Base-by-base conservation (phyloP, 139 green algal species). In the Picochlorum sp. region DNA sequence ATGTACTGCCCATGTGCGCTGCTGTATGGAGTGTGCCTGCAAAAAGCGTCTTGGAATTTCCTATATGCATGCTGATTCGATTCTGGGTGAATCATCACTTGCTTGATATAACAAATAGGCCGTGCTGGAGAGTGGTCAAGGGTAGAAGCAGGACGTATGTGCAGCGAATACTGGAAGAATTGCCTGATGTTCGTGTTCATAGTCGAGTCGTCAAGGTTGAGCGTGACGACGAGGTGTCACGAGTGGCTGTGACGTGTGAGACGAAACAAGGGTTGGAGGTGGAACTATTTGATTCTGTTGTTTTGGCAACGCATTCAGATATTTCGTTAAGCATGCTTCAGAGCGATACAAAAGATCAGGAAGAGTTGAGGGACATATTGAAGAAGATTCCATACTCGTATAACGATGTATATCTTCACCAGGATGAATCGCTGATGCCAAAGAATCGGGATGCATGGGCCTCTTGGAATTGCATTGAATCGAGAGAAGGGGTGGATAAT, bases 61-160 rank as follows among this genome's bases (percentile, higher is more conserved):
- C 90, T 0, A 75, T 95, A 8, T 38, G 60, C 20, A 89, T 89
- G 73, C 81, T 98, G 45, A 67, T 97, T 1, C 81, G 81, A 15
- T 98, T 98, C 72, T 96, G 93, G 88, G 73, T 81, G 4, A 98
- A 98, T 77, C 92, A 98, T 78, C 92, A 98, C 80, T 83, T 97
- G 68, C 81, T 97, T 38, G 85, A 96, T 70, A 20, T 95, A 45
- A 76, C 83, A 38, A 79, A 95, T 64, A 81, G 90, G 18, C 90
- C 90, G 2, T 54, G 86, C 23, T 97, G 90, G 90, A 77, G 90
- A 13, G 90, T 97, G 4, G 86, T 97, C 11, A 87, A 83, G 57
- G 86, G 80, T 1, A 81, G 90, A 30, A 87, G 77, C 62, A 69
- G 78, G 59, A 50, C 57, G 11, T 97, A 97, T 71, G 90, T 95